Percentiles rank a stretch among this genome's conserved stretches.
These are phyloP conservation scores for Corrigiola litoralis DNA, from an alignment of 179 eudicot genomes.

Conservation along the genomic window DNA sequence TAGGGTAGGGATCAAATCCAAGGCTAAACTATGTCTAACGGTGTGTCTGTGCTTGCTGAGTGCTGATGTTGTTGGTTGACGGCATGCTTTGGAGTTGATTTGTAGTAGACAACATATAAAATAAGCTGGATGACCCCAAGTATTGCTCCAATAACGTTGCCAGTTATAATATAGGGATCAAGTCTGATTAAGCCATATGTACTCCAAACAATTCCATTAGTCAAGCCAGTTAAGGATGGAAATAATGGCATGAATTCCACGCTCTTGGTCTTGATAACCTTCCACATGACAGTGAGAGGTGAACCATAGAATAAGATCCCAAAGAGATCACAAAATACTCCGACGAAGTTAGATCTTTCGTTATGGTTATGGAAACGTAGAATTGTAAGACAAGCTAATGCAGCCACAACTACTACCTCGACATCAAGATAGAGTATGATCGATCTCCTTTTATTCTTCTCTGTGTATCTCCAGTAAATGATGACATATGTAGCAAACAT, in stretches of 20 bases:
- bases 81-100: slow-evolving; percentile 5
- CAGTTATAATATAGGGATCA: slow-evolving; percentile 24
- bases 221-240: slow-evolving; percentile 13
- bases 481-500: background rate
- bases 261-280: slow-evolving; percentile 22
- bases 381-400: background rate
- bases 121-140: background rate
- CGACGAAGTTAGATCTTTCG: background rate
- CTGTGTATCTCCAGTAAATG: slow-evolving; percentile 7
- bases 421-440: background rate
- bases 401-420: background rate
- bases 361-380: background rate
- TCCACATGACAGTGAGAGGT: slow-evolving; percentile 20
- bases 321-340: slow-evolving; percentile 14
- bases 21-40: too few species aligned
- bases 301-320: slow-evolving; percentile 13
- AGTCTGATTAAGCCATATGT: slow-evolving; percentile 14
- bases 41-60: background rate
- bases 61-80: slow-evolving; percentile 1
- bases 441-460: slow-evolving; percentile 17
- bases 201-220: slow-evolving; percentile 29
- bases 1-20: too few species aligned
- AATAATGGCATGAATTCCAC: slow-evolving; percentile 34
- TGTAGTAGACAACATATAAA: slow-evolving; percentile 6
- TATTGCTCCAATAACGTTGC: slow-evolving; percentile 8